A percentile compares a stretch with the other conserved stretches of the same genome.
phyloP scores from a whole-genome alignment of 768 basidiomycete genomes.

The Trametes cinnabarina region DNA sequence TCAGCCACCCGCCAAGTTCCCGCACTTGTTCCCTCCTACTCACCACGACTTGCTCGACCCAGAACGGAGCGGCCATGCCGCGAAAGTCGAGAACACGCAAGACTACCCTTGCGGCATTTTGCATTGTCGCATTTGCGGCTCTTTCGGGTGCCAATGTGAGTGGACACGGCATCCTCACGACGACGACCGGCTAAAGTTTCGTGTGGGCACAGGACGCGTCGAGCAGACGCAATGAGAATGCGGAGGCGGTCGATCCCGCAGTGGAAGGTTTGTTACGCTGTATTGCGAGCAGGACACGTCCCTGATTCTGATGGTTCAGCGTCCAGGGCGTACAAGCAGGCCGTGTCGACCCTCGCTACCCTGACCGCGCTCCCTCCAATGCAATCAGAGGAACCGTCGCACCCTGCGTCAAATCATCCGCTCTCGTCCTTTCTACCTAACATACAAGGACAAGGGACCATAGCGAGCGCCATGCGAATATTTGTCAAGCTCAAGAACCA shows the following conservation, averaged over 20 bases:
- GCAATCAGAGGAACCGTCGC: constrained; percentile 52
- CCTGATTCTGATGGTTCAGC: constrained; percentile 41
- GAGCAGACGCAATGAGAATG: not conserved
- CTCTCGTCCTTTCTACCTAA: constrained; percentile 68
- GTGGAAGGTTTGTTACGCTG: constrained; percentile 20
- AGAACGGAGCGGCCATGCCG: constrained; percentile 5
- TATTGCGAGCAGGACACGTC: not conserved
- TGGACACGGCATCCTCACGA: not conserved
- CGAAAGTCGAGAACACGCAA: constrained; percentile 20
- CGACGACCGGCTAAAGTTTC: too few relatives aligned
- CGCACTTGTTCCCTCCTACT: not conserved
- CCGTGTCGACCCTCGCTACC: constrained; percentile 61
- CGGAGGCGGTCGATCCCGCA: constrained; percentile 19
- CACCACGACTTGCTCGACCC: not conserved
- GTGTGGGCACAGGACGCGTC: constrained; percentile 8
- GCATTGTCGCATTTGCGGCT: constrained; percentile 29
- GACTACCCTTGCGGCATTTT: constrained; percentile 31
- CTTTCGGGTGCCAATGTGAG: constrained; percentile 22
- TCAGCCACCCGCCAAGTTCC: not conserved
- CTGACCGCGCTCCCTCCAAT: constrained; percentile 60
- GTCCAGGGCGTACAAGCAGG: constrained; percentile 72
- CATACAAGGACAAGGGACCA: constrained; percentile 72
- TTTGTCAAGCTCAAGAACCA: constrained; percentile 62
- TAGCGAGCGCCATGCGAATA: constrained; percentile 70
- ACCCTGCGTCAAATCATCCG: constrained; percentile 50